Evolutionary conservation across 148 eudicot species (phyloP).

Genomic region (Amaranthus hypochondriacus): DNA sequence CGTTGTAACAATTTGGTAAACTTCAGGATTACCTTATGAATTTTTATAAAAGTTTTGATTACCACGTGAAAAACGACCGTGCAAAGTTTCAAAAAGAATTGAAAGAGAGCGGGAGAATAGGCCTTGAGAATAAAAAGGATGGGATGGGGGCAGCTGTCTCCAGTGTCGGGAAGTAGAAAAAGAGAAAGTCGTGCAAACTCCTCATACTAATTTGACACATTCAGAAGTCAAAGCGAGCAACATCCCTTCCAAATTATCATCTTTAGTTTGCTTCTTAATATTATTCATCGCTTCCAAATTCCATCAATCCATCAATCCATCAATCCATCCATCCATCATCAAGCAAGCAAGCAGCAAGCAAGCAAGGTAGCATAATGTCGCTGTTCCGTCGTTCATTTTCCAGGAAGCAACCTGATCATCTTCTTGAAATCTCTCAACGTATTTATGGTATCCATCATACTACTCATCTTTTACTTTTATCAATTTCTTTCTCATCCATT

Average conservation of each 20-base stretch:
- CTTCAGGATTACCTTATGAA: too few relatives aligned
- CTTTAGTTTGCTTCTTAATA: background rate
- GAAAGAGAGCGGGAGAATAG: too few relatives aligned
- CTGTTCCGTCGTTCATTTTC: constrained; percentile 38
- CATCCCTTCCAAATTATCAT: background rate
- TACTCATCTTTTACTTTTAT: background rate
- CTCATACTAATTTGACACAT: constrained; percentile 18
- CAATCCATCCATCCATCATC: background rate
- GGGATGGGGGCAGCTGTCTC: constrained; percentile 13
- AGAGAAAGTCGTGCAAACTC: constrained; percentile 30
- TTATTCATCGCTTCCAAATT: background rate
- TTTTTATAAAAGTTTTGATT: too few relatives aligned
- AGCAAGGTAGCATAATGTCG: constrained; percentile 18
- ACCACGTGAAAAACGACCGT: too few relatives aligned
- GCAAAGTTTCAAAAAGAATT: too few relatives aligned
- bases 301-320: background rate
- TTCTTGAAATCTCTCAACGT: constrained; percentile 37
- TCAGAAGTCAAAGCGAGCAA: constrained; percentile 29
- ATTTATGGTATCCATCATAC: constrained; percentile 34
- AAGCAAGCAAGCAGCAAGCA: background rate
- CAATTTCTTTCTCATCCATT: too few relatives aligned
- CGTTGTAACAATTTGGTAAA: too few relatives aligned
- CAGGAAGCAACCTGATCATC: constrained; percentile 40
- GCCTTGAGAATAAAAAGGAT: background rate
- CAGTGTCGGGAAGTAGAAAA: background rate